Evolutionary conservation across 768 basidiomycete species (phyloP), one percentile per base, ranked within the genome.

Genomic region (Mycena polygramma): DNA sequence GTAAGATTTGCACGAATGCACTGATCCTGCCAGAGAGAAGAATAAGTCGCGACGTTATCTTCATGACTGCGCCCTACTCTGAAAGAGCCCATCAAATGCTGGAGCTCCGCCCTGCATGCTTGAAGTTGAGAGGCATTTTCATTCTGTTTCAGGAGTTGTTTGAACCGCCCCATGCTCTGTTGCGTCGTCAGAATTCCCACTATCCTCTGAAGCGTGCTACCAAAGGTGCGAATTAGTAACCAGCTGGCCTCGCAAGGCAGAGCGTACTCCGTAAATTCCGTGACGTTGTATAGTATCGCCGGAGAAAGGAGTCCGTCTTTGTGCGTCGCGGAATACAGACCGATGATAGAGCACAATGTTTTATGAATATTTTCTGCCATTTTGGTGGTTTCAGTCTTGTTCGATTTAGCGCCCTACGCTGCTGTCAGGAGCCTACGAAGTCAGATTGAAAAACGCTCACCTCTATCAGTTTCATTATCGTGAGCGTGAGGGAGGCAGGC

Each of bases 281-380:
- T 26, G 13, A 61, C 49, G 22, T 48, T 46, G 19, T 61, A 48
- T n/a, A 61, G 10, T 22, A 61, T n/a, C 35, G 30, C 26, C 9
- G 59, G 43, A 14, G 59, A 46, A 48, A 61, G 45, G 1, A 61
- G n/a, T 0, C 20, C 26, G 9, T 48, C 45, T 10, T 20, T 24
- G 4, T 35, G 26, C 10, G 45, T 48, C 19, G 24, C 46, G 0
- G 59, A 35, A 26, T 61, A 49, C 5, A 61, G 35, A 8, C 46
- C 20, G 14, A 61, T 36, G 19, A 61, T 49, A 1, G 35, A 41
- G 24, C 46, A 61, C 45, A 61, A 30, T 11, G 49, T 37, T 19
- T 61, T n/a, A 46, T 61, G 59, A 7, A 61, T 49, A 2, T 61
- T n/a, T 36, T 61, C 59, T 20, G 49, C 14, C 26, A 61, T 49